phyloP scores from a whole-genome alignment of 2,329 filamentous ascomycete species.

The Calonectria pauciramosa region DNA sequence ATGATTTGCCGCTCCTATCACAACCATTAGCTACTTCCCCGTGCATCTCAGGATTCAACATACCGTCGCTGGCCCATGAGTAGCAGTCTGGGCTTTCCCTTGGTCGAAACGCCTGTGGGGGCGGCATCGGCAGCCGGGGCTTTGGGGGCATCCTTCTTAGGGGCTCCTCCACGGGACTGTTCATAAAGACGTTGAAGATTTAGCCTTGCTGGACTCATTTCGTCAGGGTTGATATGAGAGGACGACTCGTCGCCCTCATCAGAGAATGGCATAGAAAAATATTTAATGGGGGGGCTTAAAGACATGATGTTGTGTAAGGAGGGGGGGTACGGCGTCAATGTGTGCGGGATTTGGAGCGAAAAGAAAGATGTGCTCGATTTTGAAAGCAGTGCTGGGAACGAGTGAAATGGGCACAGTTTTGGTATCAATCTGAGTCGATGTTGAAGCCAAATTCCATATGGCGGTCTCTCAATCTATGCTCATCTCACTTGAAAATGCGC shows the following conservation, averaged over 20 bases:
- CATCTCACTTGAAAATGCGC: conserved; percentile 38
- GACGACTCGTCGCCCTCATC: conserved; percentile 46
- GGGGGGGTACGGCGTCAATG: neutral
- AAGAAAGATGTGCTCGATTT: neutral
- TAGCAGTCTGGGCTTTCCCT: conserved; percentile 85
- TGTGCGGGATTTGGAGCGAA: neutral
- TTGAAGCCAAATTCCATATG: neutral
- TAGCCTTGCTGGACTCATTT: conserved; percentile 71
- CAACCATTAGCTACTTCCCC: conserved; percentile 11
- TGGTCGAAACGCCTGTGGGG: conserved; percentile 61
- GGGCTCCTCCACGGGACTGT: conserved; percentile 69
- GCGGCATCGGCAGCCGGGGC: conserved; percentile 56
- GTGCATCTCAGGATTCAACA: conserved; percentile 35
- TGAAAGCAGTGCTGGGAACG: neutral
- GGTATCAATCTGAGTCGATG: neutral
- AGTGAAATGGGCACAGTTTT: neutral
- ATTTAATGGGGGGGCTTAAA: conserved; percentile 49
- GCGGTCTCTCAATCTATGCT: conserved; percentile 21
- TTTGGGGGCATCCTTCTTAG: conserved; percentile 63
- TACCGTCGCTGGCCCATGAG: conserved; percentile 97
- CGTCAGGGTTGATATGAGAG: conserved; percentile 49
- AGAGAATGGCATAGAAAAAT: conserved; percentile 41
- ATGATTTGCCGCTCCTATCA: conserved; percentile 93
- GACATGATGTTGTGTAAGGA: conserved; percentile 46
- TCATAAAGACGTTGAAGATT: conserved; percentile 73